Conservation (phyloP, 2,329 filamentous ascomycete species). For the Fusarium brevicatenulatum region DNA sequence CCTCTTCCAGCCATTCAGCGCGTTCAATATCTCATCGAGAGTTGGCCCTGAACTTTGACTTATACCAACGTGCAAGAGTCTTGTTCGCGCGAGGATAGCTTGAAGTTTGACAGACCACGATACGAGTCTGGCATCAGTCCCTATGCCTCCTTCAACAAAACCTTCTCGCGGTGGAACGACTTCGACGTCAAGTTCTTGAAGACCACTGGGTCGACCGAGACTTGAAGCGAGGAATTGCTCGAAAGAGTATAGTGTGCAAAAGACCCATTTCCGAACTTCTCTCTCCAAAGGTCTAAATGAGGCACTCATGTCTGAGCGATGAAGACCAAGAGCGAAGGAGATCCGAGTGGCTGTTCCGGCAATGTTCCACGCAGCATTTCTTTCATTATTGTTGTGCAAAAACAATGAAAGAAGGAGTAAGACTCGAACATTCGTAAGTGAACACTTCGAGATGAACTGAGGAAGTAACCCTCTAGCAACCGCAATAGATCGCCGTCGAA, state of each 20-base stretch:
- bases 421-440: constrained; percentile 26
- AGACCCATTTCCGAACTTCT: constrained; percentile 50
- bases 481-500: constrained; percentile 34
- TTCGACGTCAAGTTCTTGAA: constrained; percentile 51
- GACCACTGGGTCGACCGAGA: constrained; percentile 49
- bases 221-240: constrained; percentile 52
- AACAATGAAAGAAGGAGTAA: constrained; percentile 43
- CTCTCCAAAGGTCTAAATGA: constrained; percentile 49
- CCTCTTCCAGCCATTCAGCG: constrained; percentile 18
- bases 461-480: constrained; percentile 15
- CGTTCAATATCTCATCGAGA: constrained; percentile 19
- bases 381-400: constrained; percentile 52
- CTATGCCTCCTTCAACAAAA: constrained; percentile 43
- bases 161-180: constrained; percentile 45
- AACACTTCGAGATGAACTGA: constrained; percentile 35
- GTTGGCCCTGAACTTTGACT: constrained; percentile 14
- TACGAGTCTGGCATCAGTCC: constrained; percentile 45
- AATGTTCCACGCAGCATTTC: constrained; percentile 52
- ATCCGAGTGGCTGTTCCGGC: constrained; percentile 48
- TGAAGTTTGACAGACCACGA: constrained; percentile 48
- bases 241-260: constrained; percentile 51
- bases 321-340: constrained; percentile 48
- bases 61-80: constrained; percentile 32
- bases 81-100: constrained; percentile 42
- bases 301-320: constrained; percentile 45